Percentiles rank a stretch among this genome's conserved stretches.
These are phyloP conservation scores for Boechera stricta DNA, from an alignment of 345 rosid species.

Conservation along the genomic window DNA sequence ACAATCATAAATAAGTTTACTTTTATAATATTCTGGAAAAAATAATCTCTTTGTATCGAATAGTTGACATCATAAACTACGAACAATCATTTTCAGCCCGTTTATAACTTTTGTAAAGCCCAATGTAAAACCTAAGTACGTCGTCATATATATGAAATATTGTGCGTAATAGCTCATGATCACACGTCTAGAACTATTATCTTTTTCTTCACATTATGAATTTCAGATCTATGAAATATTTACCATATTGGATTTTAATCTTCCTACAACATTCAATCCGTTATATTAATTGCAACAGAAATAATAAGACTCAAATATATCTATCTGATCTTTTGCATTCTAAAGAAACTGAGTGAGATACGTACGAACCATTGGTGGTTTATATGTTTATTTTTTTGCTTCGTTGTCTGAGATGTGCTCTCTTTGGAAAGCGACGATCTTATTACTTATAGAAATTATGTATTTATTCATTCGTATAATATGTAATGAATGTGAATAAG, in stretches of 20 bases:
- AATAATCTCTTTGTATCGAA: too few relatives aligned
- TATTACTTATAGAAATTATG: not conserved
- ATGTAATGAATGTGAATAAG: slow-evolving; percentile 10
- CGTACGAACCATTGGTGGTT: not conserved
- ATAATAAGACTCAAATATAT: too few relatives aligned
- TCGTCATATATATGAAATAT: not conserved
- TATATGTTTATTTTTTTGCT: not conserved
- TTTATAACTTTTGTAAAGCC: slow-evolving; percentile 10
- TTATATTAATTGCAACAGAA: not conserved
- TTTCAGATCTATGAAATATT: too few relatives aligned
- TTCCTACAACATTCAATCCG: not conserved
- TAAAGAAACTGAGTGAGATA: not conserved
- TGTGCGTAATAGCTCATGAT: not conserved
- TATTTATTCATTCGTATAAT: not conserved
- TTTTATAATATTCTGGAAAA: too few relatives aligned
- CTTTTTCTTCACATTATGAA: too few relatives aligned
- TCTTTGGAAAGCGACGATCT: slow-evolving; percentile 3
- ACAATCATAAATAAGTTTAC: not conserved
- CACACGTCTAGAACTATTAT: not conserved
- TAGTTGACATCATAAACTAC: not conserved
- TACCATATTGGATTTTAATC: not conserved
- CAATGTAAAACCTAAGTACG: not conserved
- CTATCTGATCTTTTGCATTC: too few relatives aligned
- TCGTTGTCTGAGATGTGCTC: not conserved
- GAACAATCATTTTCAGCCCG: not conserved